Evolutionary conservation across 225 moss, liverwort and hornwort genomes (phyloP), one percentile per base, ranked within the genome.

Genomic region (Sphagnum tenellum): DNA sequence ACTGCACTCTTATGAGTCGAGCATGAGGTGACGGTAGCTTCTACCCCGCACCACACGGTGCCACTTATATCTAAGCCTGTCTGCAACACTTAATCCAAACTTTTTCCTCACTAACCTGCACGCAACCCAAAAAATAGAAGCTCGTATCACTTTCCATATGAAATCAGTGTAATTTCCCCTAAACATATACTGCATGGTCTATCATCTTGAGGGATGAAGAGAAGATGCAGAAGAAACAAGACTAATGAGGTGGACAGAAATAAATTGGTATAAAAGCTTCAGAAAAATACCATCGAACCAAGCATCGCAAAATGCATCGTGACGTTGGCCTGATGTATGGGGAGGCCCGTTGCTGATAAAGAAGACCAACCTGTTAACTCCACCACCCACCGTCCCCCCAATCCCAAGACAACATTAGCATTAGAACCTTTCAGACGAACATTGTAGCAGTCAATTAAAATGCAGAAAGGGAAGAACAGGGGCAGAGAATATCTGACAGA

Each of bases 301-400:
- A 71, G 75, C 94, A 95, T 58, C 91, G 78, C 5, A 80, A 64
- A 47, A 91, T 79, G 68, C 83, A 91, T 46, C 75, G 77, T 71
- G 85, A 73, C 45, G 80, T 84, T 46, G 94, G 88, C 4, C 94
- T 91, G 54, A 88, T 62, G 52, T 86, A 86, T 45, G 94, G 88
- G 60, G 88, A 70, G 61, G 86, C 88, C 65, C 78, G 78, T 79
- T 95, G 94, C 70, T 89, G 89, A 82, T 95, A 95, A 11, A 95
- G 76, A 4, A 95, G 66, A 64, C 94, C 91, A 65, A 89, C 94
- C 94, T 95, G 73, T 69, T 62, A 74, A 14, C 46, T 12, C 9
- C 3, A 57, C 46, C 45, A 3, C 48, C 53, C 6, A 50, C 45
- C 67, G 49, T 29, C 29, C 29, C 29, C 29, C 29, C 29, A 29